phyloP scores from a whole-genome alignment of 257 asterid species.

The Nicotiana undulata region DNA sequence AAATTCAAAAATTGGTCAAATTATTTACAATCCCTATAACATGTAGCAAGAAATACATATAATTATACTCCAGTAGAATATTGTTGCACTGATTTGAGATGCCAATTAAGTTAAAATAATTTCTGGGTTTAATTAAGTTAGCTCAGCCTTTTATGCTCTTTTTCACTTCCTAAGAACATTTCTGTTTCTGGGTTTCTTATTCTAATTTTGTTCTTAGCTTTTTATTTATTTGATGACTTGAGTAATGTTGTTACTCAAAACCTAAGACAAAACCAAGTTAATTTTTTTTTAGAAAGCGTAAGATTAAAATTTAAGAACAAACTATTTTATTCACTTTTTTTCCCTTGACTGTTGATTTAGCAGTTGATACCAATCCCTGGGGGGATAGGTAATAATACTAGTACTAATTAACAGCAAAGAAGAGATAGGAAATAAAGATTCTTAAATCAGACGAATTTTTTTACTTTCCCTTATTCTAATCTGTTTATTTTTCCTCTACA shows the following conservation, averaged over 20 bases:
- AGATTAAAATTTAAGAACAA: background rate
- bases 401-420: background rate
- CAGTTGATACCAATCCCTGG: slow-evolving; percentile 3
- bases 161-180: background rate
- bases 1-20: background rate
- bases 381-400: too few relatives aligned
- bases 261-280: background rate
- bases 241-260: background rate
- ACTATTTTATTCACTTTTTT: background rate
- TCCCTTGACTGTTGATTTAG: slow-evolving; percentile 10
- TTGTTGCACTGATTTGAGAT: background rate
- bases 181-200: slow-evolving; percentile 3
- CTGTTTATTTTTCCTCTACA: background rate
- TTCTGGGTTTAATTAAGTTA: background rate
- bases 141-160: background rate
- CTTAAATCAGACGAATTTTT: slow-evolving; percentile 40
- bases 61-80: too few relatives aligned
- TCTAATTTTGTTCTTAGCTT: background rate
- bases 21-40: background rate
- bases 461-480: slow-evolving; percentile 5
- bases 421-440: slow-evolving; percentile 24
- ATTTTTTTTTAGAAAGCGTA: background rate
- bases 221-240: background rate
- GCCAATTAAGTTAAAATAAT: background rate
- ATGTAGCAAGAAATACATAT: too few relatives aligned